Evolutionary conservation across 805 yeast genomes (phyloP), one percentile per base, ranked within the genome.

Genomic region (Priceomyces medius): DNA sequence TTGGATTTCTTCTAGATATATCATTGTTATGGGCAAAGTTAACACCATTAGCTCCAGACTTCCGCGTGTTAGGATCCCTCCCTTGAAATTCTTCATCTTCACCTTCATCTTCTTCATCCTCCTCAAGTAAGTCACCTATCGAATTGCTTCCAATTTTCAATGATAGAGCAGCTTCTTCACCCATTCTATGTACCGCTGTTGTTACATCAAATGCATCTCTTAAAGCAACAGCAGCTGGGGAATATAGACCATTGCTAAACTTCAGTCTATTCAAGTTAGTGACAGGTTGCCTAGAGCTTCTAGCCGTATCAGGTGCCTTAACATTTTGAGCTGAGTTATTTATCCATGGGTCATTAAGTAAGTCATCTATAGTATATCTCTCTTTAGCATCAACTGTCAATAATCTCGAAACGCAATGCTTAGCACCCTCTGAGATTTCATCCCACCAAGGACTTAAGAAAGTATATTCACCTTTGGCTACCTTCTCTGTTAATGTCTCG

Each of bases 381-480:
- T 73, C 64, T 21, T 67, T 62, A 5, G 90, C 88, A 54, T 84
- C 85, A 14, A 86, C 91, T 0, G 88, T 83, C 26, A 86, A 66
- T 46, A 86, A 68, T 45, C 72, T 78, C 3, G 80, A 63, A 5
- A 86, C 88, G 60, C 88, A 77, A 49, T 79, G 71, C 61, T 84
- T 85, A 5, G 93, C 95, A 5, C 76, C 79, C 27, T 51, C 55
- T 37, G 83, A 74, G 27, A 86, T 83, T 49, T 86, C 93, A 59
- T 86, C 95, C 95, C 95, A 86, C 95, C 95, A 86, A 1, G 95
- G 95, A 26, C 80, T 69, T 50, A 86, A 66, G 51, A 86, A 86
- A 9, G 85, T 80, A 58, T 74, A 86, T 55, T 85, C 85, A 27
- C 93, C 95, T 45, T 68, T 70, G n/a, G 90, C 87, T 17, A 86